Percentiles rank a stretch among this genome's conserved stretches.
Conservation (phyloP, 2,329 filamentous ascomycete genomes). For the Plenodomus lindquistii region DNA sequence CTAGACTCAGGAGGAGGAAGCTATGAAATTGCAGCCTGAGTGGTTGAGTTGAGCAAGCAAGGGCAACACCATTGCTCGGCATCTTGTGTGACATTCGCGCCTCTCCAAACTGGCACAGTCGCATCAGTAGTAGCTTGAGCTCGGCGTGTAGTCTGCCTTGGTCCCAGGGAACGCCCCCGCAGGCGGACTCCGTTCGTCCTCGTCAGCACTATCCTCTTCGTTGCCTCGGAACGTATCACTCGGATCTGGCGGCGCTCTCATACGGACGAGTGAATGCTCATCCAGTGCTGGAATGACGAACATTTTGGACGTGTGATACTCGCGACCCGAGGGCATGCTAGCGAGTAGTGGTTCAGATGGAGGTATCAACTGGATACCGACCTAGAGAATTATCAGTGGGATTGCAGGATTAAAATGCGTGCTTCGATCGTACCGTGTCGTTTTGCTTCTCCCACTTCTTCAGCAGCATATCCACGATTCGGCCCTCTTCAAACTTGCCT, state of each 20-base stretch:
- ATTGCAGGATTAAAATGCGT: not conserved
- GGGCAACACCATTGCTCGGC: no score
- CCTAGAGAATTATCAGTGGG: conserved; percentile 51
- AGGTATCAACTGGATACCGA: conserved; percentile 79
- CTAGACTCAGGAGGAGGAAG: not conserved
- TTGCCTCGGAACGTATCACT: conserved; percentile 46
- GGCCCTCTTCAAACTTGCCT: conserved; percentile 79
- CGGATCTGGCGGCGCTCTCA: conserved; percentile 61
- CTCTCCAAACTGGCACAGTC: not conserved
- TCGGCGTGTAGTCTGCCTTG: conserved; percentile 34
- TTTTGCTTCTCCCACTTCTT: conserved; percentile 92
- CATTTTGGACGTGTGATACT: conserved; percentile 74
- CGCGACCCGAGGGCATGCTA: conserved; percentile 83
- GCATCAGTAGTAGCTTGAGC: conserved; percentile 38
- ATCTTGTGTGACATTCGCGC: no score
- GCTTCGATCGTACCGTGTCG: conserved; percentile 69
- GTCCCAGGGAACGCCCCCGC: conserved; percentile 44
- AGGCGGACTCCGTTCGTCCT: conserved; percentile 36
- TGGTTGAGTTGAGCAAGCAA: no score
- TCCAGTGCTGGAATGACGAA: conserved; percentile 70
- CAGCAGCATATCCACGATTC: conserved; percentile 84
- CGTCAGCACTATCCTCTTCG: conserved; percentile 43
- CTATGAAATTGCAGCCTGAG: no score
- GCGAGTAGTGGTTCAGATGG: conserved; percentile 71
- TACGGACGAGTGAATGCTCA: conserved; percentile 61